Base-by-base conservation (phyloP, 139 green algal species). In the Chlamydomonas urium region DNA sequence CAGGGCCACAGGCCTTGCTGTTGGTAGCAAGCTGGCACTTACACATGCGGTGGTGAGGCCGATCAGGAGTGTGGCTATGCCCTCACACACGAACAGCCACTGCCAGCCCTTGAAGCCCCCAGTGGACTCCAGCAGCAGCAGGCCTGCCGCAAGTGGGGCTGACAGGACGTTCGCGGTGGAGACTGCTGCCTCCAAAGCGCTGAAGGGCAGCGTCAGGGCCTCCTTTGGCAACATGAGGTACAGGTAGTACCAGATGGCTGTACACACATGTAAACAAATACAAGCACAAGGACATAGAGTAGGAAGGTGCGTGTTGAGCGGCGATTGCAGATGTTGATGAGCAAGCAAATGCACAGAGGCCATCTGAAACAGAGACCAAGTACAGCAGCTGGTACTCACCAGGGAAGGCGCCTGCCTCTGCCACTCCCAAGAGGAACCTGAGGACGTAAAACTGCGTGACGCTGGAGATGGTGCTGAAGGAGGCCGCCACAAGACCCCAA, bases 361-460 rank as follows among this genome's bases (percentile, higher is more conserved):
- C n/a, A n/a, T n/a, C n/a, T n/a, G n/a, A n/a, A n/a, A n/a, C 17
- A 56, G 45, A 26, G 21, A 56, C 21, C 45, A 56, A 56, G 17
- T 56, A 21, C 45, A 26, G 17, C 21, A 26, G 45, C 45, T 26
- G 45, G 21, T 21, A 56, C 17, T 56, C 45, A 63, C 53, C 72
- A 17, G 90, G 90, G 61, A 95, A 96, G 6, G 87, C 85, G 1
- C 89, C 90, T 10, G 69, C 74, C 33, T 96, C 90, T 19, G 83
- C 80, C 10, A 83, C 50, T 2, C 90, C 90, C 67, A 96, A 75
- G 38, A 88, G 66, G 38, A 95, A 73, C 21, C 90, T 79, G 61
- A 96, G 77, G 2, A 77, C 58, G 59, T 89, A 88, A 60, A 94
- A 94, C 38, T 81, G 66, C 32, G n/a, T 29, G 1, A 35, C 14